Conservation (phyloP, 1,139 yeast species). For the Sugiyamaella castrensis region DNA sequence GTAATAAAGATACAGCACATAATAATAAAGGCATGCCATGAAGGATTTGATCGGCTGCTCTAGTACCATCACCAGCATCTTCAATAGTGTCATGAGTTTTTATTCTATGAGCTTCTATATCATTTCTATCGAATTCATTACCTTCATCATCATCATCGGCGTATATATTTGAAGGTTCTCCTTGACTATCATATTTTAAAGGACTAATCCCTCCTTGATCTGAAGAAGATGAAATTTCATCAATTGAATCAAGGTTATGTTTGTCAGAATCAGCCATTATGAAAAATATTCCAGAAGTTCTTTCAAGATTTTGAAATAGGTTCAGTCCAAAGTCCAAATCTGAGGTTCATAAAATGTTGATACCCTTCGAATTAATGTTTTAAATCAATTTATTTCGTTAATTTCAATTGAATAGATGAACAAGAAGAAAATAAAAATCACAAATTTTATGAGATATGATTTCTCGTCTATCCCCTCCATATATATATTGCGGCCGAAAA, state of each 20-base stretch:
- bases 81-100: constrained; percentile 11
- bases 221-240: not conserved
- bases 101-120: constrained; percentile 9
- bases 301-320: too few species aligned
- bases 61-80: constrained; percentile 28
- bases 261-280: not conserved
- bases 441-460: too few species aligned
- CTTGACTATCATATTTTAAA: not conserved
- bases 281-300: too few species aligned
- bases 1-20: constrained; percentile 47
- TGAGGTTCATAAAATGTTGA: too few species aligned
- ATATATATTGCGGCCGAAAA: too few species aligned
- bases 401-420: too few species aligned
- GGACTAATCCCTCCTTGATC: not conserved
- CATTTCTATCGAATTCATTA: not conserved
- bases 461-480: too few species aligned
- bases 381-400: too few species aligned
- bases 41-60: constrained; percentile 36
- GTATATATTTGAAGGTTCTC: not conserved
- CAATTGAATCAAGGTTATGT: not conserved
- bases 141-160: not conserved
- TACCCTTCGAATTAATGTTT: too few species aligned
- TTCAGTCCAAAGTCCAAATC: too few species aligned
- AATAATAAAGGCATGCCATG: constrained; percentile 44
- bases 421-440: too few species aligned